A percentile compares a stretch with the other conserved stretches of the same genome.
phyloP scores from a whole-genome alignment of 495 filamentous ascomycete genomes.

The Daldinia caldariorum region DNA sequence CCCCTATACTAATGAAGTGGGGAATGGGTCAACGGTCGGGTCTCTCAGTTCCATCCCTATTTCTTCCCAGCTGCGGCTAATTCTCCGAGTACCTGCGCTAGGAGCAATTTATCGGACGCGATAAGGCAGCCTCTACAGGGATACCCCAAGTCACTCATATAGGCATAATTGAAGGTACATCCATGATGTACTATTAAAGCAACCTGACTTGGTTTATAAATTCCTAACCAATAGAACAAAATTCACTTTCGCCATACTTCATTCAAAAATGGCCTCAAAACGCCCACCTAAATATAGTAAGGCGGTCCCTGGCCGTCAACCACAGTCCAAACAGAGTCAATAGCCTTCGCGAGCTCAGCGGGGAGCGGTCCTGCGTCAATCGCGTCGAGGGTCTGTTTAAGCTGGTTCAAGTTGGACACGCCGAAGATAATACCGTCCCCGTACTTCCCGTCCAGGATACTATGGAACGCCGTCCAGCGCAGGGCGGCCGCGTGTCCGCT shows the following conservation, averaged over 20 bases:
- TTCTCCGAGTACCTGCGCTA: constrained; percentile 2
- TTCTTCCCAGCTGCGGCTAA: neutral
- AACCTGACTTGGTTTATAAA: neutral
- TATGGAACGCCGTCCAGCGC: neutral
- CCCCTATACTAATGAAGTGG: too few species aligned
- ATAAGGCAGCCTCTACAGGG: neutral
- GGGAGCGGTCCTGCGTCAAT: neutral
- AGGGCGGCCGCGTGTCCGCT: neutral
- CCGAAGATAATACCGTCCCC: neutral
- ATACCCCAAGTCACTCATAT: neutral
- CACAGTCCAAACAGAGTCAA: neutral
- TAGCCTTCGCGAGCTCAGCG: neutral
- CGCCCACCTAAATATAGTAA: neutral
- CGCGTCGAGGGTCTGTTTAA: neutral
- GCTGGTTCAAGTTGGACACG: neutral
- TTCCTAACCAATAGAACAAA: neutral
- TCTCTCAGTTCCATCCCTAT: too few species aligned
- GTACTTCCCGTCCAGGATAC: neutral
- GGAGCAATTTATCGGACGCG: neutral
- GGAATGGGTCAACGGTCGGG: too few species aligned
- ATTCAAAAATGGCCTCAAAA: neutral
- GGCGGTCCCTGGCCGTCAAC: neutral
- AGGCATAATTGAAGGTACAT: too few species aligned
- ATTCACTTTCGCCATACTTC: too few species aligned
- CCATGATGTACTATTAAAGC: too few species aligned